Percentiles rank a stretch among this genome's conserved stretches.
Conservation (phyloP, 208 protist species). For the Leishmania amazonensis region DNA sequence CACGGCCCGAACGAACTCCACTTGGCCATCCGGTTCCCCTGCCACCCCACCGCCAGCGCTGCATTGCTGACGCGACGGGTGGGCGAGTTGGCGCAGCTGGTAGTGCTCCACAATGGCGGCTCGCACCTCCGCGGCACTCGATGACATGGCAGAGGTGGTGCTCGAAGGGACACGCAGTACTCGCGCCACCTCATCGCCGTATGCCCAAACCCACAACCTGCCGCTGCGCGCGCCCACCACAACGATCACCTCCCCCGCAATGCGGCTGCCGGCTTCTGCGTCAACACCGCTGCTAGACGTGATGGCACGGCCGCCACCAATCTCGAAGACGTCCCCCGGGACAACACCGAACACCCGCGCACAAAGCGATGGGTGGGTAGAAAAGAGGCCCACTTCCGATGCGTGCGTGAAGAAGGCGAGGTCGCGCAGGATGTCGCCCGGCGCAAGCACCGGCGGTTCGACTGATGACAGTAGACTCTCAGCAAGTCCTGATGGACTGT, state of each 20-base stretch:
- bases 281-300: background rate
- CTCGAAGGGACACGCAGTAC: slow-evolving; percentile 27
- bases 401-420: slow-evolving; percentile 61
- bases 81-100: slow-evolving; percentile 2
- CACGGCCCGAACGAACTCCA: background rate
- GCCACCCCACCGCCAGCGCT: background rate
- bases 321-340: slow-evolving; percentile 59
- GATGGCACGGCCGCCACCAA: slow-evolving; percentile 25
- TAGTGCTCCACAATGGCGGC: slow-evolving; percentile 11
- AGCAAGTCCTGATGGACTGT: background rate
- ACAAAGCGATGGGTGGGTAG: slow-evolving; percentile 59
- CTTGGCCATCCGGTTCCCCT: background rate
- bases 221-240: slow-evolving; percentile 72
- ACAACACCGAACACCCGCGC: slow-evolving; percentile 62
- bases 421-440: slow-evolving; percentile 70
- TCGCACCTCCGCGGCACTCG: slow-evolving; percentile 6
- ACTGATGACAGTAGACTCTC: background rate
- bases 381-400: slow-evolving; percentile 65
- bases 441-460: slow-evolving; percentile 14
- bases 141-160: background rate
- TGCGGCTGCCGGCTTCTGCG: background rate
- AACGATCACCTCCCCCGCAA: slow-evolving; percentile 2
- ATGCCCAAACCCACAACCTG: slow-evolving; percentile 55
- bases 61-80: slow-evolving; percentile 2
- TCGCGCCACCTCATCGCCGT: slow-evolving; percentile 39